These are phyloP conservation scores for Annona squamosa DNA, from an alignment of 164 flowering plant genomes.

Conservation along the genomic window DNA sequence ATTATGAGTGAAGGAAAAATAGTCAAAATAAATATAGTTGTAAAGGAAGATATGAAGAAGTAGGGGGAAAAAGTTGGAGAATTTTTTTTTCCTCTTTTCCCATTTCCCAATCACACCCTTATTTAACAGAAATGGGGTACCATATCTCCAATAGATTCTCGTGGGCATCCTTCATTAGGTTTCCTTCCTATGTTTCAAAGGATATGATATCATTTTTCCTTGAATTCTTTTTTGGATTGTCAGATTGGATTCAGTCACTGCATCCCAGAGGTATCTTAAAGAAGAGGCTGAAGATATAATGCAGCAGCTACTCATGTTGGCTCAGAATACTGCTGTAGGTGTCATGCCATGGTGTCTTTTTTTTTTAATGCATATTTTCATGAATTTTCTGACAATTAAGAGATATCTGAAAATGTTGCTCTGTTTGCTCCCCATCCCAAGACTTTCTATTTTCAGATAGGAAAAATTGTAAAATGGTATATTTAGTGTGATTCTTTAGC, in stretches of 20 bases:
- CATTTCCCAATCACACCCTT: too few species aligned
- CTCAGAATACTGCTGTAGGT: conserved; percentile 83
- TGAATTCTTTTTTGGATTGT: conserved; percentile 8
- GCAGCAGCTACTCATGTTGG: conserved; percentile 58
- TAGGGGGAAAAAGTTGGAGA: too few species aligned
- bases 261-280: conserved; percentile 48
- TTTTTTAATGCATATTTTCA: not conserved
- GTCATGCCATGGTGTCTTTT: conserved; percentile 2
- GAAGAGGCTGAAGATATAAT: conserved; percentile 67
- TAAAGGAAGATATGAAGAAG: too few species aligned
- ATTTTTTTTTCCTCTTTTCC: too few species aligned
- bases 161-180: not conserved
- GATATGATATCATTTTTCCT: not conserved
- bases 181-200: conserved; percentile 1
- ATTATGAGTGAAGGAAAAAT: not conserved
- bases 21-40: too few species aligned
- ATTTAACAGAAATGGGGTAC: too few species aligned
- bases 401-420: not conserved
- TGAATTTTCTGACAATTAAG: not conserved
- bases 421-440: not conserved
- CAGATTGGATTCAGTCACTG: conserved; percentile 58
- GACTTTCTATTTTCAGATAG: not conserved
- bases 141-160: not conserved
- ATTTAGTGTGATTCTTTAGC: not conserved
- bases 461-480: not conserved